A percentile compares a stretch with the other conserved stretches of the same genome.
Evolutionary conservation across 2,329 filamentous ascomycete species (phyloP).

Genomic region (Colletotrichum sp.): DNA sequence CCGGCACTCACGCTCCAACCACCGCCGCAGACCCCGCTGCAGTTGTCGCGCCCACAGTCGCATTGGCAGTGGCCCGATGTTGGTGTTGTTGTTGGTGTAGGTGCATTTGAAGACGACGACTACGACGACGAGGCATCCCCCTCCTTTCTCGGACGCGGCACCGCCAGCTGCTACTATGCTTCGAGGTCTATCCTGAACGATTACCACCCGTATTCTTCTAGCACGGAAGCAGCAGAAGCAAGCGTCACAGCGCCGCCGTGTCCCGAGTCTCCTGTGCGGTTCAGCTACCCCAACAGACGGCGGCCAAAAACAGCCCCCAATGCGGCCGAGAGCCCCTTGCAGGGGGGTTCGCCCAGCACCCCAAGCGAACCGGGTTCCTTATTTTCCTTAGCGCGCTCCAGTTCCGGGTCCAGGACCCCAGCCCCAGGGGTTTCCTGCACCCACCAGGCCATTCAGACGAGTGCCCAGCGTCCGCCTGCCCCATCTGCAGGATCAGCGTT

Average conservation of each 20-base stretch:
- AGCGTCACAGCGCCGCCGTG: neutral
- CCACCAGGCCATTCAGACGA: neutral
- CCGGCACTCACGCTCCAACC: neutral
- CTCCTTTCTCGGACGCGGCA: neutral
- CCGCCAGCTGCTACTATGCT: neutral
- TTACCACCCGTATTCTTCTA: neutral
- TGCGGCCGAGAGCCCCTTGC: conserved; percentile 11
- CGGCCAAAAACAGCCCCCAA: conserved; percentile 16
- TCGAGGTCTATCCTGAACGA: neutral
- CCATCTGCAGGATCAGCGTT: conserved; percentile 20
- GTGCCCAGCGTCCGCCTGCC: conserved; percentile 2
- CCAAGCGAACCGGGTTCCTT: conserved; percentile 18
- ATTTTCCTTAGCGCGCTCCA: conserved; percentile 16
- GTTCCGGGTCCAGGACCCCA: conserved; percentile 16
- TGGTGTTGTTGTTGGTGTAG: neutral
- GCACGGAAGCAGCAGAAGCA: neutral
- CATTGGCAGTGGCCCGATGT: conserved; percentile 4
- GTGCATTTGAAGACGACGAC: neutral
- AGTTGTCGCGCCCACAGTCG: neutral
- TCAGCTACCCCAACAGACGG: conserved; percentile 19
- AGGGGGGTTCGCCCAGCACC: conserved; percentile 10
- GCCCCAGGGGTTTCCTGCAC: conserved; percentile 18
- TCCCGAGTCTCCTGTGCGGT: conserved; percentile 15
- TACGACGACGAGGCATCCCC: neutral
- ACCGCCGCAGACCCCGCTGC: conserved; percentile 8